These are phyloP conservation scores for Lycium barbarum DNA, from an alignment of 257 asterid species.

Conservation along the genomic window DNA sequence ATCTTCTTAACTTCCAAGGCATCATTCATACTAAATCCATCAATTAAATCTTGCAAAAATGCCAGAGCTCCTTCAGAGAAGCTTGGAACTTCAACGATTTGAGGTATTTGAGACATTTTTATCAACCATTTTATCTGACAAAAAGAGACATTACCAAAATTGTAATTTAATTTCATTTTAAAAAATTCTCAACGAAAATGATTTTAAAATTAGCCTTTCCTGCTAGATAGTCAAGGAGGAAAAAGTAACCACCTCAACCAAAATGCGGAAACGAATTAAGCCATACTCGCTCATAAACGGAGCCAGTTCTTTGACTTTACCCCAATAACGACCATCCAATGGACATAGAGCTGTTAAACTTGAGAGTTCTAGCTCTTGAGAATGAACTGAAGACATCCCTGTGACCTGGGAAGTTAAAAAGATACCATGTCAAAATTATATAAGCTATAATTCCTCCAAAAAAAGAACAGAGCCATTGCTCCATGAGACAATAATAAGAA, in stretches of 20 bases:
- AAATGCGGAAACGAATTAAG: constrained; percentile 74
- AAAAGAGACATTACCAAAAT: background rate
- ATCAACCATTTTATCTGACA: constrained; percentile 80
- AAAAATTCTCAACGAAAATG: background rate
- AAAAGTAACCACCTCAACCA: constrained; percentile 72
- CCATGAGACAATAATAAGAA: background rate
- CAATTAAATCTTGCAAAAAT: constrained; percentile 59
- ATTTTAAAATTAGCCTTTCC: background rate
- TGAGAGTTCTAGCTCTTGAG: constrained; percentile 51
- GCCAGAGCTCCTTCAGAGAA: constrained; percentile 70
- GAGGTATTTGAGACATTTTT: constrained; percentile 76
- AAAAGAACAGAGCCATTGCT: background rate
- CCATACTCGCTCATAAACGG: constrained; percentile 86
- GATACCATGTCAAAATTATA: background rate
- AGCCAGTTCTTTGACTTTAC: constrained; percentile 81
- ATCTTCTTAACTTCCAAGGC: constrained; percentile 57
- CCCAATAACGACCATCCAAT: constrained; percentile 94
- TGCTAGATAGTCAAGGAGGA: background rate
- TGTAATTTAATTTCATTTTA: background rate
- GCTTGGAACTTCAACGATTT: constrained; percentile 72
- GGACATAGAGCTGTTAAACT: constrained; percentile 76
- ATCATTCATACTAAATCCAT: constrained; percentile 56
- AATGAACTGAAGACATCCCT: constrained; percentile 37
- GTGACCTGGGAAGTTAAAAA: constrained; percentile 40
- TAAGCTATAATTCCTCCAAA: background rate